A percentile compares a stretch with the other conserved stretches of the same genome.
Evolutionary conservation across 192 early-diverging fungal genomes (phyloP).

Genomic region (Phlyctochytrium arcticum): DNA sequence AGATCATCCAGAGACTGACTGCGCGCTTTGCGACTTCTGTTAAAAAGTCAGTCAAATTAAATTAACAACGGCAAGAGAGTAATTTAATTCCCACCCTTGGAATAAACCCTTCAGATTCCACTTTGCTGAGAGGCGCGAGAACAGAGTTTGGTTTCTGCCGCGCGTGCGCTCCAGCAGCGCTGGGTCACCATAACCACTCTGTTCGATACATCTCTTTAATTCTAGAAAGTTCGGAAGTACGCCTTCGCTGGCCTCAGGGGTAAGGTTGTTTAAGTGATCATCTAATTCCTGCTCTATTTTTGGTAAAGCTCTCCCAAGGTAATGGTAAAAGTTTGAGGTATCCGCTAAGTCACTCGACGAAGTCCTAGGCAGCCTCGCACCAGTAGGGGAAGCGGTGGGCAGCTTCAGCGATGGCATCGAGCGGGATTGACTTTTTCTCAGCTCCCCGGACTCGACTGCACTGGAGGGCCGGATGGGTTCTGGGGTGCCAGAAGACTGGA

Average conservation of each 20-base stretch:
- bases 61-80: background rate
- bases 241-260: slow-evolving; percentile 20
- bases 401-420: slow-evolving; percentile 24
- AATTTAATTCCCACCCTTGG: slow-evolving; percentile 5
- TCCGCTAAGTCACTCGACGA: slow-evolving; percentile 6
- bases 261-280: slow-evolving; percentile 19
- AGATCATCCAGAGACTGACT: slow-evolving; percentile 2
- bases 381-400: background rate
- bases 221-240: slow-evolving; percentile 28
- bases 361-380: background rate
- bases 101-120: slow-evolving; percentile 15
- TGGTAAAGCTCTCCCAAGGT: slow-evolving; percentile 25
- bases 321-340: slow-evolving; percentile 15
- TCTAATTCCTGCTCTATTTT: slow-evolving; percentile 33
- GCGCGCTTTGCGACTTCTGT: background rate
- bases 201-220: slow-evolving; percentile 28
- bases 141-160: slow-evolving; percentile 9
- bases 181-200: slow-evolving; percentile 13
- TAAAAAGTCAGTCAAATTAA: background rate
- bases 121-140: slow-evolving; percentile 13
- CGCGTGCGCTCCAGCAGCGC: background rate
- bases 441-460: no score
- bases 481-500: no score
- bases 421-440: slow-evolving; percentile 23
- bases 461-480: no score